Percentiles rank a stretch among this genome's conserved stretches.
Conservation (phyloP, 2,329 filamentous ascomycete genomes). For the Botrytis galanthina region DNA sequence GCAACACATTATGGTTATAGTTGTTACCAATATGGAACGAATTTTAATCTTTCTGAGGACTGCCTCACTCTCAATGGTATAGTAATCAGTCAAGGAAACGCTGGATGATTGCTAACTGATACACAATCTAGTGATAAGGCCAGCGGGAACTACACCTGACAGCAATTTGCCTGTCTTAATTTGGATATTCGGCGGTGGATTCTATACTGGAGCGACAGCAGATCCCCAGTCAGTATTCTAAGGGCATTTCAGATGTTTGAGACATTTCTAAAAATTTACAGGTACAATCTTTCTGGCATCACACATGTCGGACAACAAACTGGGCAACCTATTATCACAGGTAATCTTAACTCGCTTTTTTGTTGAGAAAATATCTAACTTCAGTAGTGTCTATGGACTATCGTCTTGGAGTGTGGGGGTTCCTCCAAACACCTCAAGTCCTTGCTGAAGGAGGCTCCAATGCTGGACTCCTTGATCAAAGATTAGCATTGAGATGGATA, state of each 20-base stretch:
- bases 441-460: conserved; percentile 58
- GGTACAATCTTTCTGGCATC: conserved; percentile 64
- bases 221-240: conserved; percentile 45
- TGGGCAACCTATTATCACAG: conserved; percentile 52
- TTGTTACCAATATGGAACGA: conserved; percentile 47
- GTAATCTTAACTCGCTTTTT: conserved; percentile 18
- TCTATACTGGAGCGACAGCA: conserved; percentile 48
- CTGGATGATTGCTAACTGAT: not conserved
- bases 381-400: conserved; percentile 54
- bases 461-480: conserved; percentile 61
- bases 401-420: conserved; percentile 64
- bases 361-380: not conserved
- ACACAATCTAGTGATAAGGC: conserved; percentile 41
- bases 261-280: not conserved
- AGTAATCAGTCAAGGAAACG: not conserved
- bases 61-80: conserved; percentile 45
- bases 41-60: conserved; percentile 47
- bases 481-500: conserved; percentile 56
- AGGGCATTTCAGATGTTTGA: not conserved
- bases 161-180: conserved; percentile 44
- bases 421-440: conserved; percentile 58
- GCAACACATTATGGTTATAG: conserved; percentile 46
- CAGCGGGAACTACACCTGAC: conserved; percentile 37
- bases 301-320: conserved; percentile 53
- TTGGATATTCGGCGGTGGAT: conserved; percentile 61